A percentile compares a stretch with the other conserved stretches of the same genome.
Evolutionary conservation across 2,329 filamentous ascomycete species (phyloP).

Genomic region (Cadophora sp.): DNA sequence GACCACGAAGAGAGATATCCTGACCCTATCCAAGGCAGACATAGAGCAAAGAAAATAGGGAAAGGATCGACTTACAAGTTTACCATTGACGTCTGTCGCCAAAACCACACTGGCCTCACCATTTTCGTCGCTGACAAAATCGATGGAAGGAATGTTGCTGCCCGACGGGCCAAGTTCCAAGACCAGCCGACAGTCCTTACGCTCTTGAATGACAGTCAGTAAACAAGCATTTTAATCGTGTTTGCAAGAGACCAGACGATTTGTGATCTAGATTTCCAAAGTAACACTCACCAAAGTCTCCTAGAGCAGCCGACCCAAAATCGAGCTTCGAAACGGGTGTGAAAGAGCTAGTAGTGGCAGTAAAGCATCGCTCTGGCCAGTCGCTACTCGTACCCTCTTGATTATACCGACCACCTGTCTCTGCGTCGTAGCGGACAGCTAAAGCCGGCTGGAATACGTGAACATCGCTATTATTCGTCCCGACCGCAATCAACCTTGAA

Average conservation of each 20-base stretch:
- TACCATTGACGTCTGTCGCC: conserved; percentile 40
- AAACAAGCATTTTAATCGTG: background rate
- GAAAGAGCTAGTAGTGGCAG: background rate
- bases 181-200: conserved; percentile 27
- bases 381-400: background rate
- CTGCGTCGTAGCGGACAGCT: background rate
- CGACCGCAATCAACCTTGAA: conserved; percentile 86
- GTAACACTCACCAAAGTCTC: background rate
- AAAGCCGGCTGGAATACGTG: conserved; percentile 52
- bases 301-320: background rate
- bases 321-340: background rate
- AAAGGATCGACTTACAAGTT: conserved; percentile 24
- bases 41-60: background rate
- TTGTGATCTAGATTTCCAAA: background rate
- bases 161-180: conserved; percentile 25
- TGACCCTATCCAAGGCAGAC: background rate
- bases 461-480: conserved; percentile 72
- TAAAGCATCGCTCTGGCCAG: background rate
- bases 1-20: background rate
- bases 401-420: background rate
- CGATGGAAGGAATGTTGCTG: conserved; percentile 43
- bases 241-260: too few species aligned
- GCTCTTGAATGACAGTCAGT: background rate
- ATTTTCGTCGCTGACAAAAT: conserved; percentile 35
- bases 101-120: conserved; percentile 37